Percentiles rank a stretch among this genome's conserved stretches.
These are phyloP conservation scores for Westerdykella ornata DNA, from an alignment of 2,329 filamentous ascomycete genomes.

Conservation along the genomic window DNA sequence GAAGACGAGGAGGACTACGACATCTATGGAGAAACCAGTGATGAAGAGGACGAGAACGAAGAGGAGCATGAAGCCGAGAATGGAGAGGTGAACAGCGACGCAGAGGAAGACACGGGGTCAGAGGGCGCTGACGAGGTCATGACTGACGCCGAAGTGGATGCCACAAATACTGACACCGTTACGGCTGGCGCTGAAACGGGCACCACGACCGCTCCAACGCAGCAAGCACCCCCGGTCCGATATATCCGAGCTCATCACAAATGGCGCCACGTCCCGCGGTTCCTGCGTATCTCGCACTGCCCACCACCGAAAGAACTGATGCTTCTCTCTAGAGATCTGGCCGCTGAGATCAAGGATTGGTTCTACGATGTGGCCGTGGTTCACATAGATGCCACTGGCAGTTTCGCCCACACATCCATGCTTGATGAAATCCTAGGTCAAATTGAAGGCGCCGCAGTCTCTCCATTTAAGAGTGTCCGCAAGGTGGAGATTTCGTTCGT, in stretches of 20 bases:
- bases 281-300: constrained; percentile 26
- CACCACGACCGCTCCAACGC: constrained; percentile 1
- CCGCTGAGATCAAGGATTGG: constrained; percentile 26
- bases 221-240: constrained; percentile 1
- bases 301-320: constrained; percentile 29
- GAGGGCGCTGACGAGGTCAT: neutral
- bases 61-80: constrained; percentile 4
- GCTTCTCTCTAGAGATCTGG: constrained; percentile 24
- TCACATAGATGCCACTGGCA: constrained; percentile 26
- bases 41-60: constrained; percentile 3
- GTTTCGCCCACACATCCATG: constrained; percentile 30
- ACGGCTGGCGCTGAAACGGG: constrained; percentile 1
- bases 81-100: constrained; percentile 2
- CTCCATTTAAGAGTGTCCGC: constrained; percentile 31
- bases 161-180: neutral
- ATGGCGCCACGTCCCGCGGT: constrained; percentile 32
- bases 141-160: neutral
- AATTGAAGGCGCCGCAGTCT: constrained; percentile 19
- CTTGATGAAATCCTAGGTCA: constrained; percentile 25
- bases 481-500: constrained; percentile 27
- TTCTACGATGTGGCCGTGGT: constrained; percentile 29
- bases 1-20: constrained; percentile 5
- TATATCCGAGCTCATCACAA: constrained; percentile 16
- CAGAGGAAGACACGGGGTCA: constrained; percentile 1
- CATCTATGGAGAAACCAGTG: constrained; percentile 1